Percentiles rank a stretch among this genome's conserved stretches.
These are phyloP conservation scores for Galeopsis tetrahit DNA, from an alignment of 257 asterid genomes.

Conservation along the genomic window DNA sequence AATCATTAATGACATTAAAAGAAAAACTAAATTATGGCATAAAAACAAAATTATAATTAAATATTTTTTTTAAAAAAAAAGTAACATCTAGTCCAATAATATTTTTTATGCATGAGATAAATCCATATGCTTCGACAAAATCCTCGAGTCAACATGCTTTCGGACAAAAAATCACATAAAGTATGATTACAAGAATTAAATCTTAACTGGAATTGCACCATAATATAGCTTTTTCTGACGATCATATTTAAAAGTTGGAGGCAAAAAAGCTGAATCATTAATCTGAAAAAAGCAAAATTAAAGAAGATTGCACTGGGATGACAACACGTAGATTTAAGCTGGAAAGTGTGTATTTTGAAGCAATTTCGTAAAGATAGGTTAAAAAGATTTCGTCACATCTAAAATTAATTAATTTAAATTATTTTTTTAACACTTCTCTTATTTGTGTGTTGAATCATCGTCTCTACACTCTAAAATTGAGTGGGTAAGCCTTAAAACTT, in stretches of 20 bases:
- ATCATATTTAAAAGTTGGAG: constrained; percentile 34
- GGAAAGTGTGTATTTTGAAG: constrained; percentile 59
- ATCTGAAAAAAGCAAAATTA: constrained; percentile 36
- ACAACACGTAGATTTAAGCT: constrained; percentile 70
- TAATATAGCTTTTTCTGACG: constrained; percentile 34
- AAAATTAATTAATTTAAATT: too few species aligned
- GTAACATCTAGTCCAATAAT: neutral
- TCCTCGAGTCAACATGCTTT: constrained; percentile 31
- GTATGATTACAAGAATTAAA: constrained; percentile 22
- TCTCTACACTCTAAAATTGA: too few species aligned
- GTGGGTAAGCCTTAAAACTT: too few species aligned
- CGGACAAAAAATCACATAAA: constrained; percentile 3
- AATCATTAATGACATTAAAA: too few species aligned
- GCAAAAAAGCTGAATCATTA: constrained; percentile 57
- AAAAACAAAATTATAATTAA: too few species aligned
- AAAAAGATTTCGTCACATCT: too few species aligned
- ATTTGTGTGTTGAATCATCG: too few species aligned
- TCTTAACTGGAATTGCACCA: constrained; percentile 62
- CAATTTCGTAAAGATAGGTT: too few species aligned
- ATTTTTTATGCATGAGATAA: neutral
- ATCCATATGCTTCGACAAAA: neutral
- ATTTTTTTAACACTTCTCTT: too few species aligned
- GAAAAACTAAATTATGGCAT: too few species aligned
- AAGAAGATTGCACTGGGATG: constrained; percentile 46
- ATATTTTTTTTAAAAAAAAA: too few species aligned